Evolutionary conservation across 164 flowering plant species (phyloP), one percentile per base, ranked within the genome.

Genomic region (Brasenia schreberi): DNA sequence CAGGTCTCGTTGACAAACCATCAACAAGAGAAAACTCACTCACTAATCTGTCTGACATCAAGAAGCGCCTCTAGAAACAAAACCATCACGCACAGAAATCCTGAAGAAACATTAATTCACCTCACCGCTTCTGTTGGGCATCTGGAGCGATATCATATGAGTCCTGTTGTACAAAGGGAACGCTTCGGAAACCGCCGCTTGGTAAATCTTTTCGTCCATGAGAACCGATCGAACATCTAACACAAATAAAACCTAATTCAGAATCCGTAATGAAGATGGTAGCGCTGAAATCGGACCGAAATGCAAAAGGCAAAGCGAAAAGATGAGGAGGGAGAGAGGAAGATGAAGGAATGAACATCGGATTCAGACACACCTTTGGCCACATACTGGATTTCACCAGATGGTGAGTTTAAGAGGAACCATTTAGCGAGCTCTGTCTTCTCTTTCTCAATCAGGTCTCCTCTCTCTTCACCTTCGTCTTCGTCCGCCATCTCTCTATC

Each of bases 371-470:
- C 33, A 90, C 99, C 99, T 91, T 89, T 87, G 77, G 97, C 88
- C 19, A 94, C 86, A 85, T 87, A 94, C 67, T 91, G 85, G 77
- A 94, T 88, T 80, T 94, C 99, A 5, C 99, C 99, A 65, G 90
- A 79, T 65, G 99, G 99, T 63, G 99, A 73, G 69, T 94, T 85
- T 68, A 83, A 81, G 71, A 94, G 94, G 74, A 94, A 94, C 99
- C 99, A 94, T 71, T 89, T 91, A 67, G 96, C 99, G 74, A 94
- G 88, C 71, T 89, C 85, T 59, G 72, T 75, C 78, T 83, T 85
- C 77, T 83, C 83, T 23, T 79, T 53, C 12, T 77, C 77, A 70
- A 71, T 77, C 19, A 83, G 79, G 65, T 78, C 74, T 42, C 73
- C 77, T 43, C 71, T 66, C 62, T 81, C 81, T 19, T 70, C 65